Evolutionary conservation across 2,329 filamentous ascomycete genomes (phyloP), one percentile per base, ranked within the genome.

Genomic region (Shiraia bambusicola): DNA sequence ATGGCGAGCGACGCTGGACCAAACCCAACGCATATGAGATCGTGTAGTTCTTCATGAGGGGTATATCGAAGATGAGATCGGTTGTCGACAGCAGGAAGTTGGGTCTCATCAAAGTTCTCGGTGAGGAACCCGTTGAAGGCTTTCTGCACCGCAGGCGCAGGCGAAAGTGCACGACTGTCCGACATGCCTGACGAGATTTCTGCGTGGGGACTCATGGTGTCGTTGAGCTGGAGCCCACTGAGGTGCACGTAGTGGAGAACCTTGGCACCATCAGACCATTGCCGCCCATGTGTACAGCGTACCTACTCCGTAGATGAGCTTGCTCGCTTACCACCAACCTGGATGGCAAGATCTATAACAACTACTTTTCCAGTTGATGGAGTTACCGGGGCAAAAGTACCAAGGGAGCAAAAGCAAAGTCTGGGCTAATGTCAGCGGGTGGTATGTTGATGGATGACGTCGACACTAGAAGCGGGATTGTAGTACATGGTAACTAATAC

Each of bases 11-110:
- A 93, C 19, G 92, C 92, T 14, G 92, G 92, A 6, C 92, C 92
- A 64, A 97, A 97, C 16, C 92, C 92, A 41, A 95, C 82, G 69
- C 90, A 95, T 54, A 97, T 75, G 38, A 97, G 76, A 67, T 97
- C 92, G 65, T 91, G 85, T 24, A 89, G 72, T 35, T 87, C 80
- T 50, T 84, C 78, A 38, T 77, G 67, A 17, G 76, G 70, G 2
- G 78, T 75, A n/a, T 78, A 70, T 37, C 68, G 73, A 12, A 86
- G 71, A 45, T 73, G 69, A 9, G 76, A 77, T 26, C 61, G 56
- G 42, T 65, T 68, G 38, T 60, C 59, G 16, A 58, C 47, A 7
- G 47, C 50, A 25, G 58, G 54, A 17, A 63, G 58, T 28, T 56
- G 49, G 35, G 48, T 57, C 31, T 65, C 59, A 19, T 59, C 58